phyloP scores from a whole-genome alignment of 2,329 filamentous ascomycete genomes.

The Penicillium sp. region DNA sequence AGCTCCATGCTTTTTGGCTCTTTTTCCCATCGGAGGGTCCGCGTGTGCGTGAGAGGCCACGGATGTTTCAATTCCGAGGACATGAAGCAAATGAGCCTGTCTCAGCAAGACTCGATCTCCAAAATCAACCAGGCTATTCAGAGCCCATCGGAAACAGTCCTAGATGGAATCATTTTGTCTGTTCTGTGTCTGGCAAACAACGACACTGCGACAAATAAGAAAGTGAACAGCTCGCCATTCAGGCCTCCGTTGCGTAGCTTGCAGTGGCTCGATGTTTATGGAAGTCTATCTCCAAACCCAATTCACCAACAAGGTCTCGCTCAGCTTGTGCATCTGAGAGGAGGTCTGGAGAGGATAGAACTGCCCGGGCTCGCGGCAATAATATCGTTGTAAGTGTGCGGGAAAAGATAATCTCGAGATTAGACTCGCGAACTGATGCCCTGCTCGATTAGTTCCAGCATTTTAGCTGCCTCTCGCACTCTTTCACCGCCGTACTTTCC shows the following conservation, averaged over 20 bases:
- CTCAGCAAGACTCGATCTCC: conserved; percentile 6
- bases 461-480: neutral
- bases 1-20: conserved; percentile 15
- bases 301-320: conserved; percentile 13
- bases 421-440: neutral
- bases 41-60: conserved; percentile 2
- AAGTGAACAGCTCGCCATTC: conserved; percentile 10
- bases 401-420: neutral
- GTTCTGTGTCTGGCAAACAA: neutral
- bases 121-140: conserved; percentile 9
- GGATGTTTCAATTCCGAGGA: conserved; percentile 10
- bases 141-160: neutral
- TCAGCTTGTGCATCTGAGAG: conserved; percentile 15
- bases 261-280: conserved; percentile 22
- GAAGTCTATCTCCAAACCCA: conserved; percentile 10
- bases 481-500: conserved; percentile 2
- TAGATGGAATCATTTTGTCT: conserved; percentile 3
- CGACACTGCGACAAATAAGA: neutral
- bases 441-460: conserved; percentile 1
- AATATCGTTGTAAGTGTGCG: conserved; percentile 27
- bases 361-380: conserved; percentile 32
- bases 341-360: conserved; percentile 22
- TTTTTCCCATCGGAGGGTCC: conserved; percentile 10
- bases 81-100: conserved; percentile 1
- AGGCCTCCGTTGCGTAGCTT: conserved; percentile 15